A percentile compares a stretch with the other conserved stretches of the same genome.
Evolutionary conservation across 805 yeast species (phyloP).

Genomic region (Starmerella bombi): DNA sequence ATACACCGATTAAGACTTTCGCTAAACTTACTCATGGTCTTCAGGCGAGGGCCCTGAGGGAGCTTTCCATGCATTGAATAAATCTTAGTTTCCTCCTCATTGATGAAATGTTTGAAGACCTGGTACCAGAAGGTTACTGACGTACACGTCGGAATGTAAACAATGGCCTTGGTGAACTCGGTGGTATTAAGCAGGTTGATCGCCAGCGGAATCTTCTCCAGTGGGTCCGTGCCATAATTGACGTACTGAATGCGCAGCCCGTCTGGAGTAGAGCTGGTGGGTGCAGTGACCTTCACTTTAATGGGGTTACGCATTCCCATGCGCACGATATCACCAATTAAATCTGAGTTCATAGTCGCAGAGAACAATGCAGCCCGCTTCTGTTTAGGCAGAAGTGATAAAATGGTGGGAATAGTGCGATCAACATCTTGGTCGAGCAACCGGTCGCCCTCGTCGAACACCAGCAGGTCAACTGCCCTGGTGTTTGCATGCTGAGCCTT

Average conservation of each 20-base stretch:
- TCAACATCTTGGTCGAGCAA: slow-evolving; percentile 66
- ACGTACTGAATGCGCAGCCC: slow-evolving; percentile 40
- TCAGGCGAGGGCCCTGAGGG: slow-evolving; percentile 63
- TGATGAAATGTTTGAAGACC: slow-evolving; percentile 12
- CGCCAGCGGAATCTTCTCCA: slow-evolving; percentile 46
- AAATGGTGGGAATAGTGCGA: slow-evolving; percentile 51
- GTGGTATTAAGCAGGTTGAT: slow-evolving; percentile 40
- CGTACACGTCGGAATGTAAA: slow-evolving; percentile 82
- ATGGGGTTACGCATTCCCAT: slow-evolving; percentile 93
- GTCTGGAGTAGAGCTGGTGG: slow-evolving; percentile 35
- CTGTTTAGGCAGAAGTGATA: slow-evolving; percentile 69
- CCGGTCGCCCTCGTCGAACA: slow-evolving; percentile 89
- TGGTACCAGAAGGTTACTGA: slow-evolving; percentile 56
- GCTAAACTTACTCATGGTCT: slow-evolving; percentile 52
- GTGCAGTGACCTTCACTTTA: slow-evolving; percentile 53
- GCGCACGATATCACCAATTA: slow-evolving; percentile 63
- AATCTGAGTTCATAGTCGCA: slow-evolving; percentile 70
- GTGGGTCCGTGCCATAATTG: slow-evolving; percentile 45
- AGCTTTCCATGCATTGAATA: slow-evolving; percentile 85
- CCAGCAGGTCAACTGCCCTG: slow-evolving; percentile 52
- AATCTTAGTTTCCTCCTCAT: slow-evolving; percentile 29
- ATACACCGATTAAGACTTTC: slow-evolving; percentile 39
- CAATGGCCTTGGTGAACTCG: slow-evolving; percentile 66
- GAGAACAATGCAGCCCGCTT: slow-evolving; percentile 88
- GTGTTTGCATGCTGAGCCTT: slow-evolving; percentile 44